These are phyloP conservation scores for Gracilaria vermiculophylla DNA, from an alignment of 23 red algal species.

Conservation along the genomic window DNA sequence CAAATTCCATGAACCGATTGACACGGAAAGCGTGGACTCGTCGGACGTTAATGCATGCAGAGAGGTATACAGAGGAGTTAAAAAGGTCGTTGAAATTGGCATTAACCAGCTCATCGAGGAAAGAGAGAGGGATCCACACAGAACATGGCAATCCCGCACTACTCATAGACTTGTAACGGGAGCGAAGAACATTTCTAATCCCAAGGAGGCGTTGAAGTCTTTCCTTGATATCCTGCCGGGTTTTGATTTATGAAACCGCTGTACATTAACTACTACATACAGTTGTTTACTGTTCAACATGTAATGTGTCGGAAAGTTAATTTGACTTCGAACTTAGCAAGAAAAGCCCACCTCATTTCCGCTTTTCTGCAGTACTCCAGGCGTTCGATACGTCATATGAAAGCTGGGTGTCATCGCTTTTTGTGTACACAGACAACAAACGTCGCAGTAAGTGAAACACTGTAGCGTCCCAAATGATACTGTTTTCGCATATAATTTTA, in stretches of 20 bases:
- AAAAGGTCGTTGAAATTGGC: slow-evolving; percentile 23
- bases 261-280: too few species aligned
- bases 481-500: too few species aligned
- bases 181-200: not conserved
- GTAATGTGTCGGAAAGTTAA: too few species aligned
- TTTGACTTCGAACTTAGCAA: too few species aligned
- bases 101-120: slow-evolving; percentile 11
- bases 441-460: too few species aligned
- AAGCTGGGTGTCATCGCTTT: too few species aligned
- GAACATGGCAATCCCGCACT: slow-evolving; percentile 15
- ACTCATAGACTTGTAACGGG: not conserved
- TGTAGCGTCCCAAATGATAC: too few species aligned
- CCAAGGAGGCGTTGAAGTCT: not conserved
- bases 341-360: too few species aligned
- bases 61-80: not conserved
- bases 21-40: slow-evolving; percentile 4
- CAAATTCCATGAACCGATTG: slow-evolving; percentile 55
- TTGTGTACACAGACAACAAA: too few species aligned
- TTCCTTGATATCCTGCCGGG: not conserved
- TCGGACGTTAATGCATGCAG: slow-evolving; percentile 2
- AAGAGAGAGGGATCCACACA: not conserved
- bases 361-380: too few species aligned
- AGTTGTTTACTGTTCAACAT: too few species aligned
- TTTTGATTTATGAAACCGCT: not conserved
- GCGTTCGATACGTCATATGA: too few species aligned